Evolutionary conservation across 306 rosid species (phyloP).

Genomic region (Casuarina glauca): DNA sequence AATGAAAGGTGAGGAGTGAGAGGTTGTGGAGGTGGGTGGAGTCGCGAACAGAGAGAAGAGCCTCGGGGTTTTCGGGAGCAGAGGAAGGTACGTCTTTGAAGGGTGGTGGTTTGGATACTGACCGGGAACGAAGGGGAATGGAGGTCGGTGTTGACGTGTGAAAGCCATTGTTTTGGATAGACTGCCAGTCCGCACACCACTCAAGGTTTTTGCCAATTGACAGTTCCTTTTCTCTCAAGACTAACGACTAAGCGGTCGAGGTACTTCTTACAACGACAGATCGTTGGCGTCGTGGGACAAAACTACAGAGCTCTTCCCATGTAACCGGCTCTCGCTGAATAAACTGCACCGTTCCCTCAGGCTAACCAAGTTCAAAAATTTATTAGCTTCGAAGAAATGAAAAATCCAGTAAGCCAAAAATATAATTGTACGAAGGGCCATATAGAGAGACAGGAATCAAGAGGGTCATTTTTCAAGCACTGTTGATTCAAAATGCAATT

Average conservation of each 20-base stretch:
- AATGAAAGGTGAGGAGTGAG: constrained; percentile 41
- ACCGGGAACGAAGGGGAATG: constrained; percentile 25
- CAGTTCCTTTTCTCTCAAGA: background rate
- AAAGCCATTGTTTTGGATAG: constrained; percentile 44
- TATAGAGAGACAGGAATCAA: no score
- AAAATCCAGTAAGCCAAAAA: background rate
- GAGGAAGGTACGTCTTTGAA: constrained; percentile 27
- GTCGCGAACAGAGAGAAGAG: constrained; percentile 38
- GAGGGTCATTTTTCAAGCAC: background rate
- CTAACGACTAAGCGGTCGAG: no score
- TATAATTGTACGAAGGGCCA: no score
- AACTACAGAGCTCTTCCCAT: background rate
- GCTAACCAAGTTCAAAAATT: background rate
- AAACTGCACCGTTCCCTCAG: no score
- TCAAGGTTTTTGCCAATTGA: no score
- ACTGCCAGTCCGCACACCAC: background rate
- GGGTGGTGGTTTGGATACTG: constrained; percentile 2
- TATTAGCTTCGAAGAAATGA: no score
- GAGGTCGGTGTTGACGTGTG: constrained; percentile 26
- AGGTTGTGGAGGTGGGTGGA: constrained; percentile 22
- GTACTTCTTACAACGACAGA: background rate
- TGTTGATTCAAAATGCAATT: background rate
- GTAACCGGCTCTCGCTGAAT: background rate
- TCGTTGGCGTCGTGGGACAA: background rate
- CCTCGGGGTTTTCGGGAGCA: constrained; percentile 30